Conservation (phyloP, 169 alveolate species). For the Plasmodium vivax region DNA sequence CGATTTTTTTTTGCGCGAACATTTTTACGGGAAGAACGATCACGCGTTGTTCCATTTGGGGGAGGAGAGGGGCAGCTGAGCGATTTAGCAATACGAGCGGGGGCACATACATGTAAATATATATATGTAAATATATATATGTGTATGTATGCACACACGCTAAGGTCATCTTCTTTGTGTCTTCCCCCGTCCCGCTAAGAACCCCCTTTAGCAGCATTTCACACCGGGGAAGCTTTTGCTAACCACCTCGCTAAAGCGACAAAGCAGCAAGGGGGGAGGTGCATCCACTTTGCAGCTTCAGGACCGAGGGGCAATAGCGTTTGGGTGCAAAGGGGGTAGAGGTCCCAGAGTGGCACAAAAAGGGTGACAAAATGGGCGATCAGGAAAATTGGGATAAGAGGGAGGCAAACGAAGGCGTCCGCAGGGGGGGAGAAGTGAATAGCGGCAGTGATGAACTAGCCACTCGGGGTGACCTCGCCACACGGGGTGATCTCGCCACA, state of each 20-base stretch:
- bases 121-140: too few species aligned
- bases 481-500: background rate
- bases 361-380: background rate
- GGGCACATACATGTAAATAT: background rate
- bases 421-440: background rate
- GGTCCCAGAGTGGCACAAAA: background rate
- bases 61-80: background rate
- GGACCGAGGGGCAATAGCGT: background rate
- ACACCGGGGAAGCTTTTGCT: background rate
- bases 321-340: background rate
- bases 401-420: background rate
- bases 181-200: background rate
- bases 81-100: background rate
- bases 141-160: background rate
- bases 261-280: background rate
- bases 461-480: background rate
- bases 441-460: background rate
- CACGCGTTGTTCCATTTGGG: background rate
- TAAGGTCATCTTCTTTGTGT: background rate
- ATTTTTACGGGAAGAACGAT: background rate
- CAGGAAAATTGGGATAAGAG: background rate
- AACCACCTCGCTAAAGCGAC: background rate
- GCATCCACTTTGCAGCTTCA: background rate
- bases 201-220: background rate
- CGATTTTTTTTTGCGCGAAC: background rate